phyloP scores from a whole-genome alignment of 2,329 filamentous ascomycete genomes.

The Xylaria sp. region DNA sequence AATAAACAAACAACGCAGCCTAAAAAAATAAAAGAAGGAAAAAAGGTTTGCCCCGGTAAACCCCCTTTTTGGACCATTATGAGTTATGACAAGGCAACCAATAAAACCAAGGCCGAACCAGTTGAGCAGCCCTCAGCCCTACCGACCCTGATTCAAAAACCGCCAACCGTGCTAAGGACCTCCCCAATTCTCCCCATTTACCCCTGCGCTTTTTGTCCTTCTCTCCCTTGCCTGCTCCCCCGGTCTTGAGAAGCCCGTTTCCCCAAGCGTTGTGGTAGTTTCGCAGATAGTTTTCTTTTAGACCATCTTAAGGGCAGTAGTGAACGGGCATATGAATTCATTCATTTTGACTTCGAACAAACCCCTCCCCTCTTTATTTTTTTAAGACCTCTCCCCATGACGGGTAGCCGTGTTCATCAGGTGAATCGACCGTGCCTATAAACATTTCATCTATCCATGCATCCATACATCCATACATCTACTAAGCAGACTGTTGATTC shows the following conservation, averaged over 20 bases:
- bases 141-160: slow-evolving; percentile 17
- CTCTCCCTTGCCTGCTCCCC: no score
- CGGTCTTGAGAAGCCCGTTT: no score
- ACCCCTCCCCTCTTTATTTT: background rate
- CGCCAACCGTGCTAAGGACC: slow-evolving; percentile 10
- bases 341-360: background rate
- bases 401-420: background rate
- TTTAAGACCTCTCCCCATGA: background rate
- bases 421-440: slow-evolving; percentile 6
- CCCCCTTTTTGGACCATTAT: no score
- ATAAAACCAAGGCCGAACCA: slow-evolving; percentile 14
- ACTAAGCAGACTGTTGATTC: slow-evolving; percentile 14
- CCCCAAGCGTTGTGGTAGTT: background rate
- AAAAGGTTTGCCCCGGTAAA: background rate
- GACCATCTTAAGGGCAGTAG: background rate
- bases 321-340: slow-evolving; percentile 1
- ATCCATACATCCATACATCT: slow-evolving; percentile 26
- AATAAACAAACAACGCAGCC: slow-evolving; percentile 17
- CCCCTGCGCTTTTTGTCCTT: background rate
- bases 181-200: no score
- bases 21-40: no score
- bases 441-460: slow-evolving; percentile 9
- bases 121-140: background rate
- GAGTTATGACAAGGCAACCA: slow-evolving; percentile 29
- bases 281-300: slow-evolving; percentile 1